Percentiles rank a stretch among this genome's conserved stretches.
Evolutionary conservation across 1,284 basidiomycete genomes (phyloP).

Genomic region (Abortiporus biennis): DNA sequence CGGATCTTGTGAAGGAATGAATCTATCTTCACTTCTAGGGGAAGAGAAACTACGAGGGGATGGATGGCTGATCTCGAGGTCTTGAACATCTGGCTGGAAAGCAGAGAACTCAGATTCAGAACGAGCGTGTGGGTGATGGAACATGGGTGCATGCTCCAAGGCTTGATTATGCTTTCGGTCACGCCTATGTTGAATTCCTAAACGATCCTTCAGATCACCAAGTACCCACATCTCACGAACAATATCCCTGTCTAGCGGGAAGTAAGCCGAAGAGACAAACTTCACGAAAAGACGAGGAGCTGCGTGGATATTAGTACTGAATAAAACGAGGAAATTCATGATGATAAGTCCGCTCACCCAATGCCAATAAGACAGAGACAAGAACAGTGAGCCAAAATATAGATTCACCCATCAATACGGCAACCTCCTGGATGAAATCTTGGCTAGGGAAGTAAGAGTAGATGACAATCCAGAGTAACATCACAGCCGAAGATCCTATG

Average conservation of each 20-base stretch:
- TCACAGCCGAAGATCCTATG: constrained; percentile 72
- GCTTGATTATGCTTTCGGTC: constrained; percentile 31
- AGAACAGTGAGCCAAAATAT: constrained; percentile 81
- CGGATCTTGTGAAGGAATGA: too few relatives aligned
- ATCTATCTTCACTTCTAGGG: too few relatives aligned
- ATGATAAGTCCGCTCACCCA: constrained; percentile 43
- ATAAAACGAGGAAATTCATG: not conserved
- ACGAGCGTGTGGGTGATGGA: constrained; percentile 53
- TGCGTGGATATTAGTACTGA: too few relatives aligned
- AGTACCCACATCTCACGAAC: constrained; percentile 86
- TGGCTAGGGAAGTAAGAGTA: constrained; percentile 72
- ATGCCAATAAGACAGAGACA: constrained; percentile 61
- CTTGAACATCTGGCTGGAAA: constrained; percentile 18
- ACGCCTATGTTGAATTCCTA: constrained; percentile 63
- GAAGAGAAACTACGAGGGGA: constrained; percentile 9
- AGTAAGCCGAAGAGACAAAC: constrained; percentile 59
- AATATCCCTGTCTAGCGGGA: constrained; percentile 78
- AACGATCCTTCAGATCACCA: constrained; percentile 78
- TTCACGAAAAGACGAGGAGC: constrained; percentile 73
- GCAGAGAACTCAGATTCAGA: constrained; percentile 54
- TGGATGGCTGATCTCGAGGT: constrained; percentile 13
- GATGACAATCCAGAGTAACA: constrained; percentile 81
- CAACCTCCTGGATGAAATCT: constrained; percentile 71
- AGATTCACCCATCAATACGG: constrained; percentile 70
- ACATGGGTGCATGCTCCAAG: constrained; percentile 64